Base-by-base conservation (phyloP, 495 filamentous ascomycete genomes). In the Elaphomyces granulatus region DNA sequence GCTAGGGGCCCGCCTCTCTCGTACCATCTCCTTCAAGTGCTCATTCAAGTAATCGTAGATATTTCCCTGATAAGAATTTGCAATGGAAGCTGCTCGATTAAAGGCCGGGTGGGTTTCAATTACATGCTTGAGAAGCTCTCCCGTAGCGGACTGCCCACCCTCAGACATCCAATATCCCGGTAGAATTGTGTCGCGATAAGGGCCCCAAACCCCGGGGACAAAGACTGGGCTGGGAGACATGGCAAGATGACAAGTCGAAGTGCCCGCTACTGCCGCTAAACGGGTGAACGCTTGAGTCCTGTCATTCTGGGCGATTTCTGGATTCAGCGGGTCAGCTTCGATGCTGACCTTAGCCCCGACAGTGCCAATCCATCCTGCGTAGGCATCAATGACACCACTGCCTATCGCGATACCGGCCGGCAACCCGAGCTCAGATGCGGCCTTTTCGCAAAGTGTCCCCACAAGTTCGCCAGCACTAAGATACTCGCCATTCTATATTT, bases 321-420 rank as follows among this genome's bases (percentile, higher is more conserved):
- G 56, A 49, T 72, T 74, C 7, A 87, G 59, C 15, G 77, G 65
- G n/a, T 74, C 68, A 19, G 65, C 58, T 31, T 60, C 64, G 8
- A 93, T 66, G 32, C 80, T 63, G 43, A 94, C 83, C 56, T 94
- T 94, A 10, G 90, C 86, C 37, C 90, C 88, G n/a, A 98, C 90
- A 2, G 88, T 95, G 28, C 90, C 90, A 43, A 98, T 84, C 90
- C 90, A 98, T 17, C 90, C 90, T 14, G 90, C 90, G 56, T 98
- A 98, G 3, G 90, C 88, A 61, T 98, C 90, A 46, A 98, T 98
- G 28, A 98, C 90, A 54, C 88, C 87, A 48, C 82, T 90, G 15
- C 90, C 90, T 42, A 98, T 78, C 12, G 90, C 85, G 49, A 92
- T 88, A 7, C 88, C 90, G 3, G 80, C 63, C 1, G 78, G 78